phyloP scores from a whole-genome alignment of 345 rosid genomes.

The Ceriops zippeliana region DNA sequence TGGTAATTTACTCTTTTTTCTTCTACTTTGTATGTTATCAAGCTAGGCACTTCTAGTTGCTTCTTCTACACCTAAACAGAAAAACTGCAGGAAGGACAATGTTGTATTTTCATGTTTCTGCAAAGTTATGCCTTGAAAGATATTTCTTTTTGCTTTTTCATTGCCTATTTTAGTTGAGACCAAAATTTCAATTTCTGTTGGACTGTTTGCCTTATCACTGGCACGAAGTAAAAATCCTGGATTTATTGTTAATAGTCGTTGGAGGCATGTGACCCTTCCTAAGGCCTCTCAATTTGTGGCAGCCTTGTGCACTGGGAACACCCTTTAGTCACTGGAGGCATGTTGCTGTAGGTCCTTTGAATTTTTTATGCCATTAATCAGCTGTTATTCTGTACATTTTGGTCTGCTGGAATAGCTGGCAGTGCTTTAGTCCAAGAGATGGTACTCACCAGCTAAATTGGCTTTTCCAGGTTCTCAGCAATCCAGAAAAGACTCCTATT shows the following conservation, averaged over 20 bases:
- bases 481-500: slow-evolving; percentile 95
- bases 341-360: background rate
- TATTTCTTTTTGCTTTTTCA: no score
- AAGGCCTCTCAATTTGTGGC: no score
- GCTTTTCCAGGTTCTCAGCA: slow-evolving; percentile 80
- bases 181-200: background rate
- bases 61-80: background rate
- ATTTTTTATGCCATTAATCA: background rate
- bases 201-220: background rate
- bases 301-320: no score
- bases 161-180: no score
- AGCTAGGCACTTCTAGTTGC: background rate
- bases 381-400: background rate
- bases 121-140: no score
- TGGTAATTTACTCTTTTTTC: slow-evolving; percentile 45
- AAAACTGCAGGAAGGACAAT: no score
- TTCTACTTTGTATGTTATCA: background rate
- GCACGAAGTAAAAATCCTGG: no score
- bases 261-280: background rate
- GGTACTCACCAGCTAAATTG: slow-evolving; percentile 1
- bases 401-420: background rate
- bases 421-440: background rate
- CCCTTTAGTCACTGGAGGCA: background rate
- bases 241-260: no score
- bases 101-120: no score